Evolutionary conservation across 768 basidiomycete genomes (phyloP).

Genomic region (Pleurotus citrinopileatus): DNA sequence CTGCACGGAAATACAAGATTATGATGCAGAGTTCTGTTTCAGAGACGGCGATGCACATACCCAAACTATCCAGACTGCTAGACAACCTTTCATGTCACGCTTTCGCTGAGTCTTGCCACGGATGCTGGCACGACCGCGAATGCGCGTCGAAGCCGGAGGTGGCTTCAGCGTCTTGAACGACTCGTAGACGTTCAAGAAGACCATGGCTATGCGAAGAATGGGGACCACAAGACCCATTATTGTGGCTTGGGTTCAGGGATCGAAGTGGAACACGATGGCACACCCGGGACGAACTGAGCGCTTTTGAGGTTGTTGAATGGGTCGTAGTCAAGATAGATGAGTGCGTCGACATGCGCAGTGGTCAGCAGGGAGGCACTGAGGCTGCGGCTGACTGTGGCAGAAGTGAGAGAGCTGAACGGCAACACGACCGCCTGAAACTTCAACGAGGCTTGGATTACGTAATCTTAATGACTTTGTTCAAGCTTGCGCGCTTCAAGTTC

Average conservation of each 20-base stretch:
- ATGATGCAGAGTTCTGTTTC: conserved; percentile 2
- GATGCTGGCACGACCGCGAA: conserved; percentile 59
- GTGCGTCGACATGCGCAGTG: conserved; percentile 6
- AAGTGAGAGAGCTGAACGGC: background rate
- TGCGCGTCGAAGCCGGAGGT: conserved; percentile 52
- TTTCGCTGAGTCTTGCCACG: conserved; percentile 75
- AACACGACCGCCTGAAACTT: conserved; percentile 3
- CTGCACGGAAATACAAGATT: conserved; percentile 30
- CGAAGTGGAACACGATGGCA: background rate
- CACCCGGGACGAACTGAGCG: background rate
- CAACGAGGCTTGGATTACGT: conserved; percentile 15
- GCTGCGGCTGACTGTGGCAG: background rate
- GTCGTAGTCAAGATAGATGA: background rate
- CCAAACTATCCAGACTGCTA: conserved; percentile 87
- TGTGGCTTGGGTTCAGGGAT: conserved; percentile 10
- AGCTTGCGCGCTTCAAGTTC: background rate
- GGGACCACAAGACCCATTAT: conserved; percentile 71
- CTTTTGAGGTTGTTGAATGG: background rate
- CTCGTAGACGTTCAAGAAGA: conserved; percentile 79
- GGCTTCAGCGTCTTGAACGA: conserved; percentile 80
- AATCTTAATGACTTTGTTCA: conserved; percentile 15
- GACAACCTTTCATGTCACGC: conserved; percentile 80
- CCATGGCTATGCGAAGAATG: conserved; percentile 61
- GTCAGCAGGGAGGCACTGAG: background rate
- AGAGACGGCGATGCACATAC: conserved; percentile 36